Evolutionary conservation across 225 moss, liverwort and hornwort genomes (phyloP).

Genomic region (Pleurozium schreberi): DNA sequence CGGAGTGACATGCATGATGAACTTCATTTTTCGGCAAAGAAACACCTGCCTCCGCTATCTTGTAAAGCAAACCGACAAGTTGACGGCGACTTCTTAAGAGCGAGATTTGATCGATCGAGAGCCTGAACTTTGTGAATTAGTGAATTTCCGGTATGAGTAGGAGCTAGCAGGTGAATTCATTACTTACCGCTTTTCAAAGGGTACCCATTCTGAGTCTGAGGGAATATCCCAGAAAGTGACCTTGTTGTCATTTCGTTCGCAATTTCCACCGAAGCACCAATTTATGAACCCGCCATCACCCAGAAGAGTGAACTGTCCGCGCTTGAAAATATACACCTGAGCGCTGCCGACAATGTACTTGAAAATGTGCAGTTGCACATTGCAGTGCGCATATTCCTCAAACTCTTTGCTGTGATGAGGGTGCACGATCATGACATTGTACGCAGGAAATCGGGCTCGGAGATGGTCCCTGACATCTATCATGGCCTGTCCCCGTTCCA

Average conservation of each 20-base stretch:
- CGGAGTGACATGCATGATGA: not conserved
- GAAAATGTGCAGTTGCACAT: not conserved
- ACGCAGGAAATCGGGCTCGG: not conserved
- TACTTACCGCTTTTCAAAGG: not conserved
- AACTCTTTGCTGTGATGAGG: not conserved
- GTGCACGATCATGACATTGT: not conserved
- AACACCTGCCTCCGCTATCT: not conserved
- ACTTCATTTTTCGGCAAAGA: not conserved
- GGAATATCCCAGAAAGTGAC: constrained; percentile 2
- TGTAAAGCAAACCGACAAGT: not conserved
- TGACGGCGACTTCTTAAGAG: not conserved
- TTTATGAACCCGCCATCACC: not conserved
- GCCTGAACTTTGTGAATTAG: not conserved
- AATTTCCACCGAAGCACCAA: not conserved
- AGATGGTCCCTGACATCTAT: not conserved
- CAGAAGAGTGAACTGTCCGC: not conserved
- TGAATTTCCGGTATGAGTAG: not conserved
- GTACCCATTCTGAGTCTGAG: not conserved
- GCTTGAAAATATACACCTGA: not conserved
- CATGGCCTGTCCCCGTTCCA: not conserved
- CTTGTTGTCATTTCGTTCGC: not conserved
- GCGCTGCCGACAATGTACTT: not conserved
- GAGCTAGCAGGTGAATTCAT: too few species aligned
- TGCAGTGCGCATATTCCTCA: not conserved
- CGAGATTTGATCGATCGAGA: not conserved